Evolutionary conservation across 2,329 filamentous ascomycete genomes (phyloP).

Genomic region (Aureobasidium sp.): DNA sequence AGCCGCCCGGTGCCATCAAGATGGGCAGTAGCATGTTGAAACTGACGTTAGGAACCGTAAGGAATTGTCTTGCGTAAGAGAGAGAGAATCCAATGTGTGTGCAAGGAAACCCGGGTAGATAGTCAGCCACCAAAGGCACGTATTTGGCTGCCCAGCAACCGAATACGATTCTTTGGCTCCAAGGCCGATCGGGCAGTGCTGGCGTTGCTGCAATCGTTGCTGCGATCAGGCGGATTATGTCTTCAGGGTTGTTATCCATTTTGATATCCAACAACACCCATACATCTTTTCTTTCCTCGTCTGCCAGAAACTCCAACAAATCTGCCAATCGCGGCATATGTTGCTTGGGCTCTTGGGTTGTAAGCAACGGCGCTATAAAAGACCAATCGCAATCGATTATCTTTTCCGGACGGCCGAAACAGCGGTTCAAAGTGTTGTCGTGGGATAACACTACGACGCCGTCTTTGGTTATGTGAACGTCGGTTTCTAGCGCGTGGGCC

Average conservation of each 20-base stretch:
- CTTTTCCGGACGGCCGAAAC: constrained; percentile 65
- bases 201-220: constrained; percentile 49
- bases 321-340: constrained; percentile 67
- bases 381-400: constrained; percentile 70
- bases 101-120: constrained; percentile 55
- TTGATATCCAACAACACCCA: constrained; percentile 91
- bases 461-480: constrained; percentile 75
- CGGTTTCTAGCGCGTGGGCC: constrained; percentile 77
- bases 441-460: constrained; percentile 65
- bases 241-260: constrained; percentile 60
- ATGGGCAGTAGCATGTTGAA: constrained; percentile 69
- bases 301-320: constrained; percentile 61
- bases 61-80: constrained; percentile 61
- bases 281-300: constrained; percentile 55
- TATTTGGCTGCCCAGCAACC: constrained; percentile 77
- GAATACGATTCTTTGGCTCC: constrained; percentile 65
- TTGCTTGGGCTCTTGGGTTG: constrained; percentile 57
- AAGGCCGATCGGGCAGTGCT: constrained; percentile 42
- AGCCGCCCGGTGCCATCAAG: constrained; percentile 60
- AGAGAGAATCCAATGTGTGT: constrained; percentile 61
- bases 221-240: constrained; percentile 62
- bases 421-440: constrained; percentile 70
- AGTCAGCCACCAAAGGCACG: constrained; percentile 51
- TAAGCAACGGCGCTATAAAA: constrained; percentile 60
- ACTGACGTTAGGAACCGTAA: constrained; percentile 56